These are phyloP conservation scores for Pseudomonodictys pantanalensis DNA, from an alignment of 495 filamentous ascomycete genomes.

Conservation along the genomic window DNA sequence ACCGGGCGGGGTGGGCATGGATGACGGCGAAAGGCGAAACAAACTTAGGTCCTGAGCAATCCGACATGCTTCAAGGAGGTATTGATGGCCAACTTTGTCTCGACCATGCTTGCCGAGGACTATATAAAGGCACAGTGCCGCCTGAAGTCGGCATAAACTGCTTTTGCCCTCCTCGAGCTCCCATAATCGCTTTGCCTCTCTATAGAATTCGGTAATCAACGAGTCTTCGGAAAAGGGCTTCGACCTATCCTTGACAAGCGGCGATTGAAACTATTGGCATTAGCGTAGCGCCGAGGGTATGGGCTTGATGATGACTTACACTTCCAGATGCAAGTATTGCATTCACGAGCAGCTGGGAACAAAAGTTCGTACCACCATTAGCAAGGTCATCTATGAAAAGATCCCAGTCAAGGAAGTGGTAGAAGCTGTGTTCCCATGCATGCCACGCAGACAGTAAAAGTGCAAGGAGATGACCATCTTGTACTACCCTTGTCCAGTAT, in stretches of 20 bases:
- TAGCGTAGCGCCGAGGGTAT: not conserved
- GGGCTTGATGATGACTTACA: conserved; percentile 3
- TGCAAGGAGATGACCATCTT: conserved; percentile 3
- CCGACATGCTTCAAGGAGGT: conserved; percentile 22
- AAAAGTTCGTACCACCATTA: conserved; percentile 8
- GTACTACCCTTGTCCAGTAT: conserved; percentile 16
- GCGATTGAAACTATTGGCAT: conserved; percentile 10
- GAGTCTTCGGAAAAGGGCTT: conserved; percentile 19
- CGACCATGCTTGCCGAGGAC: conserved; percentile 24
- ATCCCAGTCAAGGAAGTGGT: conserved; percentile 28
- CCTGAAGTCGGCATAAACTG: conserved; percentile 13
- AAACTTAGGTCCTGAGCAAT: conserved; percentile 19
- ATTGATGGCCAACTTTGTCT: conserved; percentile 19
- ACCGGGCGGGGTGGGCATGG: not conserved
- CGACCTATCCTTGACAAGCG: conserved; percentile 16
- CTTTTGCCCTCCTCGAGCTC: conserved; percentile 16
- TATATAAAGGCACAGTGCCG: conserved; percentile 17
- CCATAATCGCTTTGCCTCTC: conserved; percentile 23
- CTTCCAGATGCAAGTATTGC: conserved; percentile 23
- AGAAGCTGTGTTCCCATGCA: conserved; percentile 17
- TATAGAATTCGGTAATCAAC: conserved; percentile 12
- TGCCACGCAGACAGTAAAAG: conserved; percentile 12
- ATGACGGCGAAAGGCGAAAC: not conserved
- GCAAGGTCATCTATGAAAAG: conserved; percentile 19
- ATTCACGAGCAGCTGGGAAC: conserved; percentile 22